Conservation (phyloP, 768 basidiomycete species). For the Podaxis sp. region DNA sequence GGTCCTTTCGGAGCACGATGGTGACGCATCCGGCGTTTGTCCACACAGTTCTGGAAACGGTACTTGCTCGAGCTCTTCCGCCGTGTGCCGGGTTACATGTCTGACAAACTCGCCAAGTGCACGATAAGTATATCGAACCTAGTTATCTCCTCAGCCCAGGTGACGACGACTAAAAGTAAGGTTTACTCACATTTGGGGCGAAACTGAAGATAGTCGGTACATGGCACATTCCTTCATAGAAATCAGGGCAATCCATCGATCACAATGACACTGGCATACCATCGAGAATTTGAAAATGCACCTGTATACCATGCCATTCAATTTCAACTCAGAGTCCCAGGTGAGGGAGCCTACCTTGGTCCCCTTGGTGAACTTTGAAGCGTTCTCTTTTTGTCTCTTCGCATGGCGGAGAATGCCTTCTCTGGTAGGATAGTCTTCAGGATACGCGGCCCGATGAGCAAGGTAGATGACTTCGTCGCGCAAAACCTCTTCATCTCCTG, state of each 20-base stretch:
- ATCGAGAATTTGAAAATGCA: slow-evolving; percentile 77
- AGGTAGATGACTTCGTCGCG: slow-evolving; percentile 77
- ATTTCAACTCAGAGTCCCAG: not conserved
- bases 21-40: slow-evolving; percentile 14
- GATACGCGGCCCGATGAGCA: slow-evolving; percentile 80
- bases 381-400: slow-evolving; percentile 51
- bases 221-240: slow-evolving; percentile 63
- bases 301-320: slow-evolving; percentile 32
- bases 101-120: slow-evolving; percentile 58
- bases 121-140: slow-evolving; percentile 63
- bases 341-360: slow-evolving; percentile 41
- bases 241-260: slow-evolving; percentile 9
- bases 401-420: slow-evolving; percentile 48
- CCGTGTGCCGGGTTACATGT: slow-evolving; percentile 45
- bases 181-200: slow-evolving; percentile 48
- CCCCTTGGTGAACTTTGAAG: slow-evolving; percentile 46
- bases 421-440: slow-evolving; percentile 60
- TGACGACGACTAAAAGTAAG: no score
- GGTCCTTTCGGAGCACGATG: slow-evolving; percentile 13
- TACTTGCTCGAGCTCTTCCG: slow-evolving; percentile 35
- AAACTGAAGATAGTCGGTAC: slow-evolving; percentile 74
- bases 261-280: slow-evolving; percentile 33
- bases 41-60: slow-evolving; percentile 47
- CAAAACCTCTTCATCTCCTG: slow-evolving; percentile 73
- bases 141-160: not conserved